A percentile compares a stretch with the other conserved stretches of the same genome.
phyloP scores from a whole-genome alignment of 2,329 filamentous ascomycete genomes.

The Pyrenophora tritici-repentis region DNA sequence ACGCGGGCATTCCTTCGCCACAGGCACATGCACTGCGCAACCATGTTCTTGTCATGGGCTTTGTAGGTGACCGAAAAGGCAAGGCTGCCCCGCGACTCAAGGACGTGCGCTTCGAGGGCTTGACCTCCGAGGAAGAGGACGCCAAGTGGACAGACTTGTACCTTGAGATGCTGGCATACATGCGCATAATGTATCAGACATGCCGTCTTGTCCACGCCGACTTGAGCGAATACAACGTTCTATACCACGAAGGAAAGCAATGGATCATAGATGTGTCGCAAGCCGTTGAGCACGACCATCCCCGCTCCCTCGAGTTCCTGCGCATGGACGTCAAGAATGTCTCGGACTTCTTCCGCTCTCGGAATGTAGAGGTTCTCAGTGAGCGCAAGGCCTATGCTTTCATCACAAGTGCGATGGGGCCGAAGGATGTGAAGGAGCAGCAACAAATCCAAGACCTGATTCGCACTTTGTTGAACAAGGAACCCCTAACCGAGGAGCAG shows the following conservation, averaged over 20 bases:
- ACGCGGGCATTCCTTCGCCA: conserved; percentile 85
- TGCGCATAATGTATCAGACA: conserved; percentile 90
- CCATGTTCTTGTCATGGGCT: conserved; percentile 95
- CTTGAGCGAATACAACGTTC: conserved; percentile 95
- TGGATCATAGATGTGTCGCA: conserved; percentile 98
- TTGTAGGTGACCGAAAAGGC: conserved; percentile 85
- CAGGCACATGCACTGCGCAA: conserved; percentile 86
- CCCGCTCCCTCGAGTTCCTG: conserved; percentile 87
- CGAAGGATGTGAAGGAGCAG: conserved; percentile 58
- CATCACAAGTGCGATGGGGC: conserved; percentile 67
- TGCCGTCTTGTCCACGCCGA: conserved; percentile 94
- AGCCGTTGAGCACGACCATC: conserved; percentile 95
- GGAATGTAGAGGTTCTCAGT: conserved; percentile 79
- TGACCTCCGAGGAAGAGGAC: conserved; percentile 62
- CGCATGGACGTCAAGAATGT: conserved; percentile 99
- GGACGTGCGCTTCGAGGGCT: conserved; percentile 75
- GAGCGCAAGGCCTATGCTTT: conserved; percentile 86
- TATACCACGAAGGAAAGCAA: conserved; percentile 81
- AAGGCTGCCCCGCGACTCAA: conserved; percentile 86
- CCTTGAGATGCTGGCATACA: conserved; percentile 80
- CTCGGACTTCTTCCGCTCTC: conserved; percentile 85
- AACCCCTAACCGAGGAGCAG: conserved; percentile 55
- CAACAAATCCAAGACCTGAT: conserved; percentile 65
- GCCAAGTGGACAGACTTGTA: conserved; percentile 80
- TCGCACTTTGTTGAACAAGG: conserved; percentile 68